phyloP scores from a whole-genome alignment of 2,329 filamentous ascomycete genomes.

The Ceratocystis albifundus region DNA sequence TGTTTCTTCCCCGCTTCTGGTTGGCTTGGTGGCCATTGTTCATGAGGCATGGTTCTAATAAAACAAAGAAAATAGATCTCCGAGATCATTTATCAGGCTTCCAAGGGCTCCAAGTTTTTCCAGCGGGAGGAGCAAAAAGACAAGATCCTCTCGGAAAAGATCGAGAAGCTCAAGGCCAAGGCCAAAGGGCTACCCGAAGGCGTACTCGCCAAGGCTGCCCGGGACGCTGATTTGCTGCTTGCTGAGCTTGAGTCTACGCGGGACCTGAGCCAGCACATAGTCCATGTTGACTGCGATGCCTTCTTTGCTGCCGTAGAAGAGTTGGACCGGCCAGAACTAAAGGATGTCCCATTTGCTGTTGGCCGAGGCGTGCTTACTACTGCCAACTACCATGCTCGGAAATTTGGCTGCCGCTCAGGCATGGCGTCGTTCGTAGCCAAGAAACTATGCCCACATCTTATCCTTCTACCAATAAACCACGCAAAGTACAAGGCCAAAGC shows the following conservation, averaged over 20 bases:
- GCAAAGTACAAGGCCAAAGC: slow-evolving; percentile 87
- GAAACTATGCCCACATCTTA: slow-evolving; percentile 78
- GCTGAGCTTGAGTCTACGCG: slow-evolving; percentile 64
- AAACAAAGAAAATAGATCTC: slow-evolving; percentile 61
- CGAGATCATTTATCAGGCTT: slow-evolving; percentile 93
- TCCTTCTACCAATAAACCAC: slow-evolving; percentile 75
- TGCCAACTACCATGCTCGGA: slow-evolving; percentile 78
- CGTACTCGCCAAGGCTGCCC: slow-evolving; percentile 60
- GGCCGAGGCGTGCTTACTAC: slow-evolving; percentile 56
- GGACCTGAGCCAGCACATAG: slow-evolving; percentile 71
- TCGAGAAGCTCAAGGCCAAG: slow-evolving; percentile 62
- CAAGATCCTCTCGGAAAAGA: slow-evolving; percentile 72
- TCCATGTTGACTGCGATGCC: slow-evolving; percentile 93
- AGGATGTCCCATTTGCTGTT: slow-evolving; percentile 80
- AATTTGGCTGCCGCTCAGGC: slow-evolving; percentile 81
- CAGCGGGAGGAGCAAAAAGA: slow-evolving; percentile 78
- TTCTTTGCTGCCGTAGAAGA: slow-evolving; percentile 95
- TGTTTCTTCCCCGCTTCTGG: too few relatives aligned
- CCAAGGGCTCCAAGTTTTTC: slow-evolving; percentile 94
- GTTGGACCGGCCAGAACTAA: slow-evolving; percentile 70
- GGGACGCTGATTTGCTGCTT: slow-evolving; percentile 70
- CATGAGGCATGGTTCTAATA: neutral
- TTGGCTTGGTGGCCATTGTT: too few relatives aligned
- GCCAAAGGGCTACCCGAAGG: slow-evolving; percentile 64
- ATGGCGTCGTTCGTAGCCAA: slow-evolving; percentile 96